Conservation (phyloP, 2,329 filamentous ascomycete genomes). For the Lasiodiplodia hormozganensis region DNA sequence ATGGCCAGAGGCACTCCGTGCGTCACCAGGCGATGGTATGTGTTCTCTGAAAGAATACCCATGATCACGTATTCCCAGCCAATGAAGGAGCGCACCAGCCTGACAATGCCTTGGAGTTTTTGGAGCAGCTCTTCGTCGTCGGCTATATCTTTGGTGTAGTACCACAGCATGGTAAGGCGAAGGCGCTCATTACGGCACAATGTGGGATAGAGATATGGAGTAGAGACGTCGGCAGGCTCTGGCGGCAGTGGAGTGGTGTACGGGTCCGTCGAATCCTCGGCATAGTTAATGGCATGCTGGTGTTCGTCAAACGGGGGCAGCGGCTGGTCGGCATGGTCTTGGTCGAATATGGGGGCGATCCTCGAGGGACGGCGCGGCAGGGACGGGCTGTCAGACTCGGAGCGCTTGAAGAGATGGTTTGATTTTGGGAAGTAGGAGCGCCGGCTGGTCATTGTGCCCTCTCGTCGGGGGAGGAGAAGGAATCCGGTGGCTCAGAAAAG, state of each 20-base stretch:
- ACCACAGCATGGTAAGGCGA: conserved; percentile 52
- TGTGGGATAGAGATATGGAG: conserved; percentile 45
- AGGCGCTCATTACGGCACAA: conserved; percentile 47
- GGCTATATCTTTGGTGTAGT: conserved; percentile 51
- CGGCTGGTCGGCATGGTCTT: conserved; percentile 5
- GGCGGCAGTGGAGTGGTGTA: conserved; percentile 33
- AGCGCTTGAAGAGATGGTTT: conserved; percentile 7
- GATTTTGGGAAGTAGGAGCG: conserved; percentile 31
- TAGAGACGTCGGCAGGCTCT: conserved; percentile 33
- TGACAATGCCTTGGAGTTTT: conserved; percentile 52
- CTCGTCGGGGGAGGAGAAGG: not conserved
- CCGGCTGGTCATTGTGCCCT: conserved; percentile 13
- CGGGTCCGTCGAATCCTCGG: not conserved
- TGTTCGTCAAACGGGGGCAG: conserved; percentile 26
- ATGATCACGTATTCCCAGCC: conserved; percentile 56
- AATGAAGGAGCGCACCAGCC: conserved; percentile 50
- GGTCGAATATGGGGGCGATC: conserved; percentile 30
- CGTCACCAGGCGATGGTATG: conserved; percentile 53
- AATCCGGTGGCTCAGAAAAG: not conserved
- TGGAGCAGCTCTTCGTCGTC: conserved; percentile 51
- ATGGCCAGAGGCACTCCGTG: conserved; percentile 51
- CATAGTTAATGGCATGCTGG: conserved; percentile 19
- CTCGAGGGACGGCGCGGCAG: conserved; percentile 23
- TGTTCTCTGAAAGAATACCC: conserved; percentile 52
- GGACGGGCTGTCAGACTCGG: not conserved